Base-by-base conservation (phyloP, 345 rosid genomes). In the Pugionium dolabratum region DNA sequence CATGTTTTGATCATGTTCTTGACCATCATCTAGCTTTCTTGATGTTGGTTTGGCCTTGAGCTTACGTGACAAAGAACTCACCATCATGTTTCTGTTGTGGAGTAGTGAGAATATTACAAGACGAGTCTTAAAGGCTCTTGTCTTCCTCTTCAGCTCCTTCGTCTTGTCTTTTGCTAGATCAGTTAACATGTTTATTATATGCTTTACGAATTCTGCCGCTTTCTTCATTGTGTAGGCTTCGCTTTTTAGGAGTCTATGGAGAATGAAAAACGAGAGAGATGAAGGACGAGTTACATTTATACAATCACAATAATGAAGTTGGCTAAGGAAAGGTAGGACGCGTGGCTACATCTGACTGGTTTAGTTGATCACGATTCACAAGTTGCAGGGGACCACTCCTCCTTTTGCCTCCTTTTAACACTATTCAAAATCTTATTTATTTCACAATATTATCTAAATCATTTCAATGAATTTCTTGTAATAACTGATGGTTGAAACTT, bases 41-140 rank as follows among this genome's bases (percentile, higher is more conserved):
- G 73, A 60, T 48, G 74, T 37, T 74, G 64, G 56, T 2, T 59
- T 9, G 60, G 40, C 2, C 77, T 79, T 81, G 68, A 88, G 80
- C 80, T 86, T 91, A 43, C 77, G 76, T 32, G 87, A 77, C 47
- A 81, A 62, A 30, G 89, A 79, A 78, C 64, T 69, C 62, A 73
- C 57, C 47, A 75, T 30, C 57, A 88, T 48, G 73, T 78, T 83
- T 74, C 75, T 82, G 82, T 82, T 80, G 11, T 78, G 80, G 34
- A 88, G 76, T 27, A 91, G 35, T 2, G 94, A 91, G 79, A 85
- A 79, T 29, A 91, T 77, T 27, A 85, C 75, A 4, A 86, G 68
- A 27, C 91, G 79, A 6, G 88, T 73, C 81, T 77, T 85, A 66
- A 88, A 69, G 18, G 86, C 84, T 44, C 67, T 81, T 7, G 85